Conservation (phyloP, 1,284 basidiomycete genomes). For the Wallemia mellicola region DNA sequence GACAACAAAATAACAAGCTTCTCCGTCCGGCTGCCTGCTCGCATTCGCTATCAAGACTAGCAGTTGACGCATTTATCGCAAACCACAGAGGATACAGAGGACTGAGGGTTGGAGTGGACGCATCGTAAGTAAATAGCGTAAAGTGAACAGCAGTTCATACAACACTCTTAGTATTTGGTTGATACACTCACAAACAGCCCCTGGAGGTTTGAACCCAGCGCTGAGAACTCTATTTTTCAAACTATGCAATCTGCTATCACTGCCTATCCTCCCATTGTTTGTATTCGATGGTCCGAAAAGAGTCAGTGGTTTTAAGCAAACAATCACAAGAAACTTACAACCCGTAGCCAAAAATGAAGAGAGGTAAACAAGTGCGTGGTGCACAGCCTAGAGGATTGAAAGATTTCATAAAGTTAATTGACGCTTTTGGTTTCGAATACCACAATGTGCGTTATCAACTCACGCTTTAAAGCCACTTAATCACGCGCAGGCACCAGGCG, state of each 20-base stretch:
- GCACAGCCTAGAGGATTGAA: constrained; percentile 28
- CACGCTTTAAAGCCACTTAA: neutral
- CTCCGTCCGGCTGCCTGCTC: constrained; percentile 13
- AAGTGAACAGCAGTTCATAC: too few species aligned
- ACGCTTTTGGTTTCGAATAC: constrained; percentile 68
- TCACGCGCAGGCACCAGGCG: constrained; percentile 42
- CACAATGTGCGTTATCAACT: constrained; percentile 25
- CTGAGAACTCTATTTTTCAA: constrained; percentile 23
- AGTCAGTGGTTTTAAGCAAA: neutral
- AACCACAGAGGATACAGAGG: constrained; percentile 14
- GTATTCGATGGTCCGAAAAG: constrained; percentile 69
- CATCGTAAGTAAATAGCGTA: constrained; percentile 14
- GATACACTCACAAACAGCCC: constrained; percentile 17
- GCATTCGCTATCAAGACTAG: constrained; percentile 10
- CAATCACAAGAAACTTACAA: too few species aligned
- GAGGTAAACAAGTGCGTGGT: constrained; percentile 36
- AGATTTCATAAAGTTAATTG: constrained; percentile 49
- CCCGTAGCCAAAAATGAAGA: constrained; percentile 39
- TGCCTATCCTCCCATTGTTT: constrained; percentile 60
- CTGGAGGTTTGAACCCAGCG: constrained; percentile 19
- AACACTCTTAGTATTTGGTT: constrained; percentile 17
- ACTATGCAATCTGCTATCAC: constrained; percentile 32
- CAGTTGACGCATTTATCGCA: constrained; percentile 12
- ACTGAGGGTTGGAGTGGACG: constrained; percentile 18
- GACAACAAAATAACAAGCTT: constrained; percentile 10